Conservation (phyloP, 1,139 yeast species). For the Kodamaea suecica region DNA sequence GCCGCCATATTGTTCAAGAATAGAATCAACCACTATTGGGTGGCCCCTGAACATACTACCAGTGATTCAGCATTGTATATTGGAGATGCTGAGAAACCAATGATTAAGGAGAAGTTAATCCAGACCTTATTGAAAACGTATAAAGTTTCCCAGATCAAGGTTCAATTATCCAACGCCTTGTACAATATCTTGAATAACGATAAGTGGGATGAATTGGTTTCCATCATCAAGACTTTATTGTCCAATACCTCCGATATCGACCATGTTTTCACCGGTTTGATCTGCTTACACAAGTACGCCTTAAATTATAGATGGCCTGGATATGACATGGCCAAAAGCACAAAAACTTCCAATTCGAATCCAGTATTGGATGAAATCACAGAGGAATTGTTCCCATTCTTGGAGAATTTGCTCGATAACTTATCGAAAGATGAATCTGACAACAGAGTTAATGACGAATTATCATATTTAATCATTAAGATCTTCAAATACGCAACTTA, state of each 20-base stretch:
- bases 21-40: conserved; percentile 59
- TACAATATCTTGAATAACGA: conserved; percentile 41
- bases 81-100: conserved; percentile 46
- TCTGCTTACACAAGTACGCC: conserved; percentile 54
- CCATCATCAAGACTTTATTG: conserved; percentile 39
- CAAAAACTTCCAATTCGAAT: conserved; percentile 29
- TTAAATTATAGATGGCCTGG: conserved; percentile 58
- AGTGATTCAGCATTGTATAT: conserved; percentile 29
- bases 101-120: conserved; percentile 51
- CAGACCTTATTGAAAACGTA: conserved; percentile 40
- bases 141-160: conserved; percentile 31
- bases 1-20: conserved; percentile 70
- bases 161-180: conserved; percentile 44
- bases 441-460: conserved; percentile 44
- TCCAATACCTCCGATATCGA: conserved; percentile 44
- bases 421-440: conserved; percentile 27
- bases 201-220: conserved; percentile 45
- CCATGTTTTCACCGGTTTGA: conserved; percentile 56
- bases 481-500: conserved; percentile 62
- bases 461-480: conserved; percentile 60
- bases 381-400: conserved; percentile 49
- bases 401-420: conserved; percentile 48
- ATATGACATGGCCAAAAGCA: conserved; percentile 41
- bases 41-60: conserved; percentile 36
- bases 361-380: conserved; percentile 49